Conservation (phyloP, 1,284 basidiomycete genomes). For the Phylloboletellus chloephorus region DNA sequence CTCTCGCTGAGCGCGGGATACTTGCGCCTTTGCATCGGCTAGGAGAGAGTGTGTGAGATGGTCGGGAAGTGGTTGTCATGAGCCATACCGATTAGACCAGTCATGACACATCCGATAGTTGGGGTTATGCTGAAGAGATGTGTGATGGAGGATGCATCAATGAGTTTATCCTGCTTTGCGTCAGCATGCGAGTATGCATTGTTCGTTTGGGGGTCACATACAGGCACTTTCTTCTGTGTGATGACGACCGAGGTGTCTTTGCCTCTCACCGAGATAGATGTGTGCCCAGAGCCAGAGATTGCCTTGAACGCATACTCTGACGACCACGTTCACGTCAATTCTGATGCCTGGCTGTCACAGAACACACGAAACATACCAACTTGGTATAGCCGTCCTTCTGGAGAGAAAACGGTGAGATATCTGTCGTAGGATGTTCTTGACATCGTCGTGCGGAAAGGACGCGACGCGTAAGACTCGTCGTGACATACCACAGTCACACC, state of each 20-base stretch:
- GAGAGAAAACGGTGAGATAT: constrained; percentile 92
- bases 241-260: constrained; percentile 94
- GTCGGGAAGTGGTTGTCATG: constrained; percentile 1
- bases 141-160: constrained; percentile 92
- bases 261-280: constrained; percentile 88
- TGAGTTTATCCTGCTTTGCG: constrained; percentile 81
- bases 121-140: constrained; percentile 97
- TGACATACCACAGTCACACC: constrained; percentile 18
- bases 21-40: constrained; percentile 94
- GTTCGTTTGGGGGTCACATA: constrained; percentile 33
- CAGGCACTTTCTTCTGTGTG: constrained; percentile 97
- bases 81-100: constrained; percentile 81
- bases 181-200: constrained; percentile 10
- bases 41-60: constrained; percentile 14
- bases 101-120: constrained; percentile 96
- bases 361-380: constrained; percentile 64
- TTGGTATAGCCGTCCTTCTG: constrained; percentile 94
- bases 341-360: not conserved
- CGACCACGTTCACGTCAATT: constrained; percentile 10
- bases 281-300: constrained; percentile 94
- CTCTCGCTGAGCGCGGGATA: constrained; percentile 82
- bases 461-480: constrained; percentile 49
- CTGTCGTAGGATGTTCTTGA: constrained; percentile 81
- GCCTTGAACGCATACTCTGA: constrained; percentile 99
- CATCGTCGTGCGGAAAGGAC: constrained; percentile 43